phyloP scores from a whole-genome alignment of 2,329 filamentous ascomycete species.

The Cladosporium oxysporum region DNA sequence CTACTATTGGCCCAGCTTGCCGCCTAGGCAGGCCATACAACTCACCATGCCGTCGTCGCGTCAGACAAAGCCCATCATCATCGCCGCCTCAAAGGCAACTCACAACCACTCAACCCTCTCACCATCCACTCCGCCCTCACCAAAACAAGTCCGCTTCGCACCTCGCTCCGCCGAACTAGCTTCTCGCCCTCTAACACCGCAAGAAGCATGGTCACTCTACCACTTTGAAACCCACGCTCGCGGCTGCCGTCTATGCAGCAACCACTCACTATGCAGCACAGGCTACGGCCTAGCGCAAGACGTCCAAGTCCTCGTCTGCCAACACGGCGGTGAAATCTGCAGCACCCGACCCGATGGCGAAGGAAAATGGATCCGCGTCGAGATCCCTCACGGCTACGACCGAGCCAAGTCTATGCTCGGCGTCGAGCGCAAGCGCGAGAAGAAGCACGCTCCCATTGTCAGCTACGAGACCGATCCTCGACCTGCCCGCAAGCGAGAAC shows the following conservation, averaged over 20 bases:
- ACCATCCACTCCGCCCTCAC: constrained; percentile 32
- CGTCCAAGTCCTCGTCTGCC: constrained; percentile 7
- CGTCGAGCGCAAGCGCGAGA: constrained; percentile 39
- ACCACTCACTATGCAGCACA: not conserved
- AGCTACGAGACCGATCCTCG: constrained; percentile 40
- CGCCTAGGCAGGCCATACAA: constrained; percentile 14
- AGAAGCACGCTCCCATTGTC: constrained; percentile 38
- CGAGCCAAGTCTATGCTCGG: constrained; percentile 44
- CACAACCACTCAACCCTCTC: constrained; percentile 27
- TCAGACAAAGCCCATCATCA: constrained; percentile 27
- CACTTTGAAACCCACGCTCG: constrained; percentile 51
- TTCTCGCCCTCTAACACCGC: constrained; percentile 43
- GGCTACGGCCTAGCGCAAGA: constrained; percentile 25
- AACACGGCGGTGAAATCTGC: constrained; percentile 13
- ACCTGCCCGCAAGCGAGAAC: constrained; percentile 40
- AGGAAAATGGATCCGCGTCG: constrained; percentile 46
- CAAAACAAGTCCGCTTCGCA: constrained; percentile 36
- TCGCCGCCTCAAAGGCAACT: constrained; percentile 30
- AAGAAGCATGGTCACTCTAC: constrained; percentile 50
- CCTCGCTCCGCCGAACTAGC: constrained; percentile 30
- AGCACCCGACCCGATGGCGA: constrained; percentile 31
- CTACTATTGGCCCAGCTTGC: constrained; percentile 16
- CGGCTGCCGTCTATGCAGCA: constrained; percentile 45
- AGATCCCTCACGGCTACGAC: constrained; percentile 46
- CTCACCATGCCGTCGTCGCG: constrained; percentile 13